Conservation (phyloP, 2,329 filamentous ascomycete species). For the Myriosclerotinia curreyana region DNA sequence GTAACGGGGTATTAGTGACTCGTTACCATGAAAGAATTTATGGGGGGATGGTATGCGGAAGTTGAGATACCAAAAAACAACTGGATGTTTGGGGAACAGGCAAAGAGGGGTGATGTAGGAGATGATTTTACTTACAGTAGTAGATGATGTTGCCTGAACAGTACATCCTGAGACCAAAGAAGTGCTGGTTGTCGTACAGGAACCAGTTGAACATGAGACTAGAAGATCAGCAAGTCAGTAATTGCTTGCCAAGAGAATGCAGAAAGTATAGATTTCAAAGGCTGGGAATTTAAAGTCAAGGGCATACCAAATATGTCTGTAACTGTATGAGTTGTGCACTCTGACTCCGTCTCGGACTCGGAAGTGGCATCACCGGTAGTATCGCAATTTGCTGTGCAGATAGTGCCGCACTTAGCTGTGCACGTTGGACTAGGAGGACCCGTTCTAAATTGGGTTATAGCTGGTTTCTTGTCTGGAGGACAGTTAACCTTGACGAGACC, state of each 20-base stretch:
- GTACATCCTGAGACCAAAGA: not conserved
- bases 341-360: not conserved
- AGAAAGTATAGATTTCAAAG: not conserved
- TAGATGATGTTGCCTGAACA: not conserved
- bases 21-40: not conserved
- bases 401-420: not conserved
- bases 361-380: not conserved
- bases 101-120: too few species aligned
- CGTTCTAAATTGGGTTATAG: not conserved
- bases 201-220: not conserved
- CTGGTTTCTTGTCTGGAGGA: not conserved
- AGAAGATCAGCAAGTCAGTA: not conserved
- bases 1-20: not conserved
- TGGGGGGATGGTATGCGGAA: not conserved
- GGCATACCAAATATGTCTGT: constrained; percentile 7
- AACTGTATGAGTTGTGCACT: constrained; percentile 3
- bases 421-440: not conserved
- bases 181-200: not conserved
- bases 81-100: too few species aligned
- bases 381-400: not conserved
- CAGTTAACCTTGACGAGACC: not conserved
- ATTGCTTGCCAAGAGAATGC: not conserved
- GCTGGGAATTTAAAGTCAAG: not conserved
- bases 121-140: not conserved
- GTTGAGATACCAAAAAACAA: too few species aligned